Evolutionary conservation across 441 rosid genomes (phyloP), one percentile per base, ranked within the genome.

Genomic region (Aquilaria agallochum): DNA sequence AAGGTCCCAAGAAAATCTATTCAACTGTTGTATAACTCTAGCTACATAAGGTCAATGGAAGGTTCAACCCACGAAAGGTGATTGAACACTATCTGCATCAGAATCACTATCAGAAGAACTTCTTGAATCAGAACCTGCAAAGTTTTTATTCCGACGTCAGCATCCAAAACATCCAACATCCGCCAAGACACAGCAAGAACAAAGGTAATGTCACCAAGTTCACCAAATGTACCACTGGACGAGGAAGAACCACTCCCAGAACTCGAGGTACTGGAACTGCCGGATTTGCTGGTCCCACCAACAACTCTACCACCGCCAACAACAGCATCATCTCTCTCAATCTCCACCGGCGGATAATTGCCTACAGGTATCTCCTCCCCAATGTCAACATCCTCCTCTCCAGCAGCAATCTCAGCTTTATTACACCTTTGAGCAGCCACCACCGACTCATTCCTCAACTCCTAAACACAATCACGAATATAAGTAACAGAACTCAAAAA

Each of bases 341-440:
- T 79, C 75, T 75, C 80, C 53, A 82, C 87, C 0, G 82, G 70
- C 3, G 82, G 79, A 20, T 68, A 79, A 33, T 64, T 67, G 7
- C 72, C 69, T 53, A 50, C 60, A 0, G 79, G 82, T 49, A 66
- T 63, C 46, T 76, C 84, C 48, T 82, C 84, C 31, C 76, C 87
- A n/a, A 82, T 82, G 68, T 82, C 84, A 42, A 79, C 87, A 59
- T 79, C 82, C 57, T 82, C 87, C 48, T 82, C 82, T 46, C 65
- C 78, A 31, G 34, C 57, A 31, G 54, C 62, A 49, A 60, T 49
- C 3, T 72, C 79, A 31, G 59, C 74, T 9, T 59, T 70, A 66
- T 59, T 68, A 27, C 59, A 52, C 48, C 56, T 68, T 52, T 61
- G 58, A 46, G 60, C 31, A 9, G 14, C 55, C 42, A 13, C 53